A percentile compares a stretch with the other conserved stretches of the same genome.
Conservation (phyloP, 2,329 filamentous ascomycete genomes). For the Coniochaeta hoffmannii region DNA sequence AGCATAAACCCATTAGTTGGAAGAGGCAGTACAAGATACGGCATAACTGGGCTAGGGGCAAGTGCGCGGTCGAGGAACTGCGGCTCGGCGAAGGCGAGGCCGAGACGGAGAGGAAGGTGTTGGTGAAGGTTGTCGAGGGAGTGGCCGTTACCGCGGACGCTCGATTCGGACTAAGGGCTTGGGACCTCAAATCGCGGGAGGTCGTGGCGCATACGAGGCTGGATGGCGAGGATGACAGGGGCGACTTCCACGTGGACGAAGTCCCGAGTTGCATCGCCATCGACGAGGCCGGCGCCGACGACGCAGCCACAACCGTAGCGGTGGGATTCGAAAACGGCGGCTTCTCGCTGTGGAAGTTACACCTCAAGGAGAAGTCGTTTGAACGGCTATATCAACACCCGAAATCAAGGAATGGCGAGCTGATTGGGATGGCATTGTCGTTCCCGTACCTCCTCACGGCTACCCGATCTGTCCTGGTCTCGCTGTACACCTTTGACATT, state of each 20-base stretch:
- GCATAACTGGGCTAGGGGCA: constrained; percentile 85
- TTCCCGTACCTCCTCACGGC: constrained; percentile 75
- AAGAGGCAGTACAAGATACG: constrained; percentile 81
- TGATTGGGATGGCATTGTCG: constrained; percentile 64
- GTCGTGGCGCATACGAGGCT: constrained; percentile 47
- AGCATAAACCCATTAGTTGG: constrained; percentile 63
- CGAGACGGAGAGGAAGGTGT: constrained; percentile 43
- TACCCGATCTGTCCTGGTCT: constrained; percentile 65
- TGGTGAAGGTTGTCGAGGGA: constrained; percentile 72
- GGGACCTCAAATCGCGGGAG: constrained; percentile 60
- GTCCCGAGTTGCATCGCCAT: constrained; percentile 59
- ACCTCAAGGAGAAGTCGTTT: constrained; percentile 36
- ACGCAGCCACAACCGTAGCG: constrained; percentile 47
- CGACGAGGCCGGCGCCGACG: constrained; percentile 40
- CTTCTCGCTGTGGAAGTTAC: constrained; percentile 62
- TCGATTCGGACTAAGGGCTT: constrained; percentile 64
- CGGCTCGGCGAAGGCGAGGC: constrained; percentile 26
- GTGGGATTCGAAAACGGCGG: constrained; percentile 67
- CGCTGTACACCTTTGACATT: constrained; percentile 61
- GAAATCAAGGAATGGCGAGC: constrained; percentile 53
- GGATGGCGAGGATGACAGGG: constrained; percentile 10
- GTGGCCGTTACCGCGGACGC: constrained; percentile 71
- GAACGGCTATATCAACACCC: constrained; percentile 48
- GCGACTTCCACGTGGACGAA: constrained; percentile 8
- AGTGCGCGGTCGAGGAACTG: constrained; percentile 73